Evolutionary conservation across 345 rosid genomes (phyloP).

Genomic region (Sisymbrium irio): DNA sequence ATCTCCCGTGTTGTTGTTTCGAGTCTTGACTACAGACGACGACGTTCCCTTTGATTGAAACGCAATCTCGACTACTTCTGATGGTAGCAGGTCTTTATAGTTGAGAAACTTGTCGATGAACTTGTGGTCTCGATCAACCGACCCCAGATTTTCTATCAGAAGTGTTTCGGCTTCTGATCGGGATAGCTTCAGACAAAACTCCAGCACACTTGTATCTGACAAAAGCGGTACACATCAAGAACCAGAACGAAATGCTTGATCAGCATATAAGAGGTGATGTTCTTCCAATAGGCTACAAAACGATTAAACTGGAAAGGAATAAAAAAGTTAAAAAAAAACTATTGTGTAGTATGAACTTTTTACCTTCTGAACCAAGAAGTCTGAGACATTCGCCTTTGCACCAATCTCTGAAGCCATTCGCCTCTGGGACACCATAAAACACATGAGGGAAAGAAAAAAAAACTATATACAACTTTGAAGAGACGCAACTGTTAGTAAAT

Average conservation of each 20-base stretch:
- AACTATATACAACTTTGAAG: neutral
- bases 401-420: constrained; percentile 93
- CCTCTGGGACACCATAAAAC: constrained; percentile 56
- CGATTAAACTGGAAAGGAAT: no score
- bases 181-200: constrained; percentile 86
- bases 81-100: constrained; percentile 77
- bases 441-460: constrained; percentile 9
- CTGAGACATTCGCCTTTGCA: constrained; percentile 82
- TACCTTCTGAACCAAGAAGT: constrained; percentile 89
- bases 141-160: constrained; percentile 69
- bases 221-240: neutral
- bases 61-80: constrained; percentile 89
- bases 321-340: no score
- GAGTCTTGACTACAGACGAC: constrained; percentile 19
- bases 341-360: neutral
- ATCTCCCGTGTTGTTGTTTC: constrained; percentile 27
- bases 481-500: neutral
- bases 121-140: constrained; percentile 65
- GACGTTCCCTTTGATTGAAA: constrained; percentile 56
- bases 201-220: constrained; percentile 86
- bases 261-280: neutral
- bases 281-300: neutral
- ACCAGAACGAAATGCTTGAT: neutral
- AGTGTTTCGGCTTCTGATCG: constrained; percentile 87
- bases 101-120: constrained; percentile 93